Conservation (phyloP, 305 asterid genomes). For the Withania somnifera region DNA sequence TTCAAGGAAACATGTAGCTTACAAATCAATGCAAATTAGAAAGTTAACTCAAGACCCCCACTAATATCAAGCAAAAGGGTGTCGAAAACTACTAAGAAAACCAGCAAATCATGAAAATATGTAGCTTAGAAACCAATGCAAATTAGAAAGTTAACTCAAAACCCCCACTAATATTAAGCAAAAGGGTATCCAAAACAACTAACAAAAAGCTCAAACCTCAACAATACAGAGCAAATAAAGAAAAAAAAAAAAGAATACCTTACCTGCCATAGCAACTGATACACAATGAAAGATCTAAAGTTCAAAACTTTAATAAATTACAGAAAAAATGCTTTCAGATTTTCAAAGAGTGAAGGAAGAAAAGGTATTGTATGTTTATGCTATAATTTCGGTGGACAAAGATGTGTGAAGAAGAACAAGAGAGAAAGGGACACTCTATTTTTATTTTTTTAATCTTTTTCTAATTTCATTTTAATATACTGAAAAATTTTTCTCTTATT, state of each 20-base stretch:
- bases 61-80: not conserved
- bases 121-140: not conserved
- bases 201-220: not conserved
- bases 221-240: not conserved
- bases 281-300: not conserved
- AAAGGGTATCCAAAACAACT: not conserved
- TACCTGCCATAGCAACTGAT: not conserved
- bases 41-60: not conserved
- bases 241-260: not conserved
- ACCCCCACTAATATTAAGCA: not conserved
- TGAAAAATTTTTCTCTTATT: not conserved
- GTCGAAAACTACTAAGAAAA: not conserved
- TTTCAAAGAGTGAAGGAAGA: not conserved
- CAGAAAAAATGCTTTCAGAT: not conserved
- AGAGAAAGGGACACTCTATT: not conserved
- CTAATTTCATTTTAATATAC: not conserved
- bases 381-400: constrained; percentile 2
- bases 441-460: not conserved
- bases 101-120: not conserved
- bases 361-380: not conserved
- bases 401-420: not conserved
- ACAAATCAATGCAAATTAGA: not conserved
- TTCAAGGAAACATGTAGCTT: not conserved
- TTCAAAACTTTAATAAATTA: not conserved
- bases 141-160: not conserved